These are phyloP conservation scores for Exutisphaerella laricina DNA, from an alignment of 2,329 filamentous ascomycete species.

Conservation along the genomic window DNA sequence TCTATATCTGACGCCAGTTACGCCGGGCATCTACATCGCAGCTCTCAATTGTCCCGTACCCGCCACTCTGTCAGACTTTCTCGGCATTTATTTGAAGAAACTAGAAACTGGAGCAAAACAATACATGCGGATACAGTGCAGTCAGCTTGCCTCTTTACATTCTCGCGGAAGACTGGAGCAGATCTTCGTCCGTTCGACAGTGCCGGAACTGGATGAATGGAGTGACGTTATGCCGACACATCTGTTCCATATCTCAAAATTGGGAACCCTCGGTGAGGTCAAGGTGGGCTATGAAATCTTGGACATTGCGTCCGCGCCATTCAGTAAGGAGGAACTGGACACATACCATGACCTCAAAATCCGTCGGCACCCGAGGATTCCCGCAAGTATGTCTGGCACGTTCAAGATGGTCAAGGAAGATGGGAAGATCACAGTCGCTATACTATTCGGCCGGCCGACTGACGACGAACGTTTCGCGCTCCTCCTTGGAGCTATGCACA, in stretches of 20 bases:
- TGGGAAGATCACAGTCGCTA: not conserved
- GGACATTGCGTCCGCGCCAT: not conserved
- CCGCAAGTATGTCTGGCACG: not conserved
- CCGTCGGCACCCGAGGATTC: not conserved
- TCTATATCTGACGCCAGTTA: constrained; percentile 1
- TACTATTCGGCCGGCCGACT: not conserved
- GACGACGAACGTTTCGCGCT: constrained; percentile 1
- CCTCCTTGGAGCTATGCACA: not conserved
- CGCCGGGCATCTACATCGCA: constrained; percentile 1
- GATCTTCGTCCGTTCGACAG: not conserved
- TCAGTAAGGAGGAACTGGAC: constrained; percentile 1
- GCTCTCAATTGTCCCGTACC: constrained; percentile 2
- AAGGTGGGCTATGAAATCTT: not conserved
- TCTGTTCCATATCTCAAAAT: not conserved
- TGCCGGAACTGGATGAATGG: not conserved
- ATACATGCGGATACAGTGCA: not conserved
- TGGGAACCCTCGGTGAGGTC: not conserved
- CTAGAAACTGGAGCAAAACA: not conserved
- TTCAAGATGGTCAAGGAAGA: constrained; percentile 3
- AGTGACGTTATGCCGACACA: constrained; percentile 1
- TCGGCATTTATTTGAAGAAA: not conserved
- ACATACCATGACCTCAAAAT: constrained; percentile 1
- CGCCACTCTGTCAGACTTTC: not conserved
- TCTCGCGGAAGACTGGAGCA: not conserved
- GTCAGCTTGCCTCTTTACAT: not conserved